Conservation (phyloP, 257 asterid species). For the Petunia secreta region DNA sequence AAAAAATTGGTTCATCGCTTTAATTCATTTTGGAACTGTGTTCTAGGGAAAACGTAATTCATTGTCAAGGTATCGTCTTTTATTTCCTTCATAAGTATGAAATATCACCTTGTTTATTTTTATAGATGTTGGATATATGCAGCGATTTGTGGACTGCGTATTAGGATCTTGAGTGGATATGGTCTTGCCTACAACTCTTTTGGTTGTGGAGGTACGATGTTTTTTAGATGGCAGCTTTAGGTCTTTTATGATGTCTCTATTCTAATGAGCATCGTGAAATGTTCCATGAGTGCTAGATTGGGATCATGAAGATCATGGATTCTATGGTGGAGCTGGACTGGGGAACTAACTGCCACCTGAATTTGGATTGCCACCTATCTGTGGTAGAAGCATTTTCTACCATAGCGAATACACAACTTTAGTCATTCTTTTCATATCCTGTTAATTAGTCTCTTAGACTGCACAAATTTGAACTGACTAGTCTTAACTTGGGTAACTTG, state of each 20-base stretch:
- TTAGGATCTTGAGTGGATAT: slow-evolving; percentile 76
- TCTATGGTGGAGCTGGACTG: slow-evolving; percentile 77
- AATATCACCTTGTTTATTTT: slow-evolving; percentile 48
- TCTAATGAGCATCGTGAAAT: slow-evolving; percentile 81
- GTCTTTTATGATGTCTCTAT: slow-evolving; percentile 70
- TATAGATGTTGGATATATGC: slow-evolving; percentile 81
- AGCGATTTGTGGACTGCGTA: slow-evolving; percentile 78
- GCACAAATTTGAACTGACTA: slow-evolving; percentile 32
- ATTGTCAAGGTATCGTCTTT: slow-evolving; percentile 30
- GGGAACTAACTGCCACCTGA: slow-evolving; percentile 67
- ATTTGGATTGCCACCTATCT: slow-evolving; percentile 56
- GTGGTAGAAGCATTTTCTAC: slow-evolving; percentile 43
- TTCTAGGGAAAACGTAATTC: slow-evolving; percentile 31
- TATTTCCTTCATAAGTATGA: slow-evolving; percentile 44
- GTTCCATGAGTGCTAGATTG: slow-evolving; percentile 92
- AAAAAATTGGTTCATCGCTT: neutral
- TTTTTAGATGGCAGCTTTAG: slow-evolving; percentile 69
- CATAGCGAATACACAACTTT: slow-evolving; percentile 22
- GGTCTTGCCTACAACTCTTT: slow-evolving; percentile 68
- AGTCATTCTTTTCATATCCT: slow-evolving; percentile 51
- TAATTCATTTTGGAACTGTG: slow-evolving; percentile 1
- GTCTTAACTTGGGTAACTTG: slow-evolving; percentile 44
- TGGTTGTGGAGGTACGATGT: slow-evolving; percentile 85
- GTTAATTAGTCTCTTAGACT: slow-evolving; percentile 41
- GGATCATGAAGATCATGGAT: slow-evolving; percentile 83